Conservation (phyloP, 176 grass and related monocot species). For the Triticum monococcum region DNA sequence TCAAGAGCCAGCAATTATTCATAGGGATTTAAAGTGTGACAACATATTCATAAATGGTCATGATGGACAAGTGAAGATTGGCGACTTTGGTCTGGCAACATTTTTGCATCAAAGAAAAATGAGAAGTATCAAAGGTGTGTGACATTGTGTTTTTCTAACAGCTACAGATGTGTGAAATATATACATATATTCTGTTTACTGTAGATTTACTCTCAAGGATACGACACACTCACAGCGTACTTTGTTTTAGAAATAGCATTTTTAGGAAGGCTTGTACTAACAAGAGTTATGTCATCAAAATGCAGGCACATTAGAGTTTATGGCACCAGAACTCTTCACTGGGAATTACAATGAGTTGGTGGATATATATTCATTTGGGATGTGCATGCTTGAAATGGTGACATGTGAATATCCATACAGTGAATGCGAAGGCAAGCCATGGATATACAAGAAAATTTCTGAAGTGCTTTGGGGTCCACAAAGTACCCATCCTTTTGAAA, state of each 20-base stretch:
- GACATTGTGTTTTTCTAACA: not conserved
- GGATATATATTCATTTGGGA: conserved; percentile 65
- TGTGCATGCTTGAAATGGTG: conserved; percentile 68
- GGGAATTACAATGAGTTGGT: conserved; percentile 54
- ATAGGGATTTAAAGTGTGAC: conserved; percentile 55
- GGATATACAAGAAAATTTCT: conserved; percentile 57
- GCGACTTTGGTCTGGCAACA: conserved; percentile 51
- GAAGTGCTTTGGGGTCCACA: not conserved
- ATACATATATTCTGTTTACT: not conserved
- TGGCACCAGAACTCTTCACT: conserved; percentile 57
- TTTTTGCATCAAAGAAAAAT: conserved; percentile 45
- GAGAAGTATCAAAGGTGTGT: conserved; percentile 38
- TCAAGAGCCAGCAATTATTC: conserved; percentile 39
- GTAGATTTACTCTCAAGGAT: not conserved
- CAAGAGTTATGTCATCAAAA: not conserved
- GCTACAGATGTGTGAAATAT: not conserved
- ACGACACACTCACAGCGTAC: not conserved
- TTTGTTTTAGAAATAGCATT: not conserved
- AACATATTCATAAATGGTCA: conserved; percentile 65
- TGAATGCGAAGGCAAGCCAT: conserved; percentile 42
- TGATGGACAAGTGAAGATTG: conserved; percentile 60
- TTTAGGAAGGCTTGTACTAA: not conserved
- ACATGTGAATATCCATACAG: conserved; percentile 61
- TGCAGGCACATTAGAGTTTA: conserved; percentile 61
- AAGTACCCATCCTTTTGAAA: not conserved